phyloP scores from a whole-genome alignment of 345 rosid species.

The Aquilaria sinensis region DNA sequence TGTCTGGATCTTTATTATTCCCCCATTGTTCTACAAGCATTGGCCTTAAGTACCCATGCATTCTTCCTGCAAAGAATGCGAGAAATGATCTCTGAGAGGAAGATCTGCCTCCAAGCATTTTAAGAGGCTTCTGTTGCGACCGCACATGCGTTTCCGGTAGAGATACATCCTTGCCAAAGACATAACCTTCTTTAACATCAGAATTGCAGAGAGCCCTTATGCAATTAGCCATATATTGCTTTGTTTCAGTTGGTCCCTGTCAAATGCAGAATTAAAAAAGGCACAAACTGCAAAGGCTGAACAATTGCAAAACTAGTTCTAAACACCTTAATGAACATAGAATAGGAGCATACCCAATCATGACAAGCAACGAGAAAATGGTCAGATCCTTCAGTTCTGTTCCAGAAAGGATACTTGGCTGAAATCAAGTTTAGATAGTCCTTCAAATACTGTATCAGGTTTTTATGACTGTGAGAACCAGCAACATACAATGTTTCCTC shows the following conservation, averaged over 20 bases:
- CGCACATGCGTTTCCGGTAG: conserved; percentile 79
- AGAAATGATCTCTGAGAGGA: conserved; percentile 62
- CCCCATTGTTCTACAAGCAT: conserved; percentile 70
- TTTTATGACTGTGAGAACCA: conserved; percentile 59
- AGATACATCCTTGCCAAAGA: conserved; percentile 84
- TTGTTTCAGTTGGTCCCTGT: conserved; percentile 85
- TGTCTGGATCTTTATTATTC: conserved; percentile 72
- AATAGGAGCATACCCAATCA: conserved; percentile 62
- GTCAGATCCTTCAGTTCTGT: conserved; percentile 82
- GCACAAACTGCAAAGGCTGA: too few species aligned
- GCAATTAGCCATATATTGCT: conserved; percentile 60
- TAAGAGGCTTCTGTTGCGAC: conserved; percentile 44
- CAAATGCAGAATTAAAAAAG: conserved; percentile 9
- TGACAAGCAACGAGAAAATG: conserved; percentile 97
- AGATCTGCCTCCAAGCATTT: conserved; percentile 67
- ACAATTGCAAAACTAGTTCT: neutral
- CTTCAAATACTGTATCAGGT: conserved; percentile 57
- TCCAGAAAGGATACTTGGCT: conserved; percentile 76
- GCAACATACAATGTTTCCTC: conserved; percentile 66
- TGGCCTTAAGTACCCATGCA: conserved; percentile 92
- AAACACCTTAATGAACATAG: neutral
- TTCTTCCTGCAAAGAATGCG: conserved; percentile 86
- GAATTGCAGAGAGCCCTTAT: conserved; percentile 91
- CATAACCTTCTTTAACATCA: conserved; percentile 77
- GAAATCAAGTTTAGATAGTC: conserved; percentile 53